Evolutionary conservation across 257 asterid species (phyloP).

Genomic region (Nicotiana undulata): DNA sequence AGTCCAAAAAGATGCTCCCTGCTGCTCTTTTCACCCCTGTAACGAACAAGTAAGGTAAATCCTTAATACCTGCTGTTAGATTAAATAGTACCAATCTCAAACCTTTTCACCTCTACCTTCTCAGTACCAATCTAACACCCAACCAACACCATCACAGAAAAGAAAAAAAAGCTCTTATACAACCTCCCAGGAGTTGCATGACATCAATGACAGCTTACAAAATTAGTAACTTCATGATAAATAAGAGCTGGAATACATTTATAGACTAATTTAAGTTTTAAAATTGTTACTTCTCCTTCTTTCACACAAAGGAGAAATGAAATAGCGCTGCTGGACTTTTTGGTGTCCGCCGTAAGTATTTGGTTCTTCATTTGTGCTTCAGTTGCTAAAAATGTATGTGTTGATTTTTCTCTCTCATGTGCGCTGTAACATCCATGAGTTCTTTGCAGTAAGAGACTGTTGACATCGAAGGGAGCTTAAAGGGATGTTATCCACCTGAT

Average conservation of each 20-base stretch:
- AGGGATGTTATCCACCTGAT: neutral
- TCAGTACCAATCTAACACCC: neutral
- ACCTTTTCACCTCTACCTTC: slow-evolving; percentile 2
- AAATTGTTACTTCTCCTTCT: neutral
- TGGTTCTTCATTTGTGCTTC: neutral
- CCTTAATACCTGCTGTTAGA: neutral
- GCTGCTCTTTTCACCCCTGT: neutral
- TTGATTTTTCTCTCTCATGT: neutral
- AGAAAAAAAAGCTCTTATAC: neutral
- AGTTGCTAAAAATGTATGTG: neutral
- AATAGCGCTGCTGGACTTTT: neutral
- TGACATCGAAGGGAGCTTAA: neutral
- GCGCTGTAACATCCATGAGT: neutral
- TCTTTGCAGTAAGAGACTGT: neutral
- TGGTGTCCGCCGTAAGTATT: neutral
- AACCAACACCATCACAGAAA: neutral
- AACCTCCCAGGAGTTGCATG: neutral
- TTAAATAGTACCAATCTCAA: neutral
- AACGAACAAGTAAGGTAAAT: neutral
- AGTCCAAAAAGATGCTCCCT: neutral
- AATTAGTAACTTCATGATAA: neutral
- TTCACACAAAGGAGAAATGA: neutral
- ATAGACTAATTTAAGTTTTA: neutral
- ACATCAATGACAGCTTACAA: neutral
- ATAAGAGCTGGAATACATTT: neutral